These are phyloP conservation scores for Aspergillus viridinutans DNA, from an alignment of 2,329 filamentous ascomycete species.

Conservation along the genomic window DNA sequence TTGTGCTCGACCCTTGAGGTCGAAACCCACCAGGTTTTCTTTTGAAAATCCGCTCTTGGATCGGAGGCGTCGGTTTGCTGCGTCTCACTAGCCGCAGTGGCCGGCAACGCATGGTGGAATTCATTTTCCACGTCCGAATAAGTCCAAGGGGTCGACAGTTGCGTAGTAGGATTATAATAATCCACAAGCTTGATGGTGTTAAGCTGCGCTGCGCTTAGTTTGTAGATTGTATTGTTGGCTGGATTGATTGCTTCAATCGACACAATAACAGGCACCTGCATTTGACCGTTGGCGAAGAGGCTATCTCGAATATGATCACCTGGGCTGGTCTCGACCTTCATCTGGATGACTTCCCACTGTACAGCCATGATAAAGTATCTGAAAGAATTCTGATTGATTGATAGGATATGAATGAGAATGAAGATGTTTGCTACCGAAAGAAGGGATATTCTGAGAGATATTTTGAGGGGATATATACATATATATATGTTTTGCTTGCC, in stretches of 20 bases:
- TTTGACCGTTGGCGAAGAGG: slow-evolving; percentile 1
- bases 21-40: neutral
- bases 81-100: too few species aligned
- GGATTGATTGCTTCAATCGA: neutral
- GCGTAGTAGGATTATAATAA: neutral
- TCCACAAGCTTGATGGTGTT: neutral
- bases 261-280: neutral
- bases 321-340: neutral
- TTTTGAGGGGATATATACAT: too few species aligned
- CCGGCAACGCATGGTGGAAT: neutral
- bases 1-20: neutral
- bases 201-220: neutral
- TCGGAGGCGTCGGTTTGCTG: neutral
- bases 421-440: neutral
- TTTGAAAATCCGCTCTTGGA: neutral
- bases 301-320: neutral
- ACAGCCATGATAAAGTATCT: neutral
- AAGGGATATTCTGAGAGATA: too few species aligned
- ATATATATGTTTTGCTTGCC: too few species aligned
- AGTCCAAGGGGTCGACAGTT: neutral
- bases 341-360: neutral
- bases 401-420: neutral
- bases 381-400: too few species aligned
- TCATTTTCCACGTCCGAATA: neutral
- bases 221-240: neutral